Base-by-base conservation (phyloP, 371 early-diverging fungal genomes). In the Lichtheimia ramosa region DNA sequence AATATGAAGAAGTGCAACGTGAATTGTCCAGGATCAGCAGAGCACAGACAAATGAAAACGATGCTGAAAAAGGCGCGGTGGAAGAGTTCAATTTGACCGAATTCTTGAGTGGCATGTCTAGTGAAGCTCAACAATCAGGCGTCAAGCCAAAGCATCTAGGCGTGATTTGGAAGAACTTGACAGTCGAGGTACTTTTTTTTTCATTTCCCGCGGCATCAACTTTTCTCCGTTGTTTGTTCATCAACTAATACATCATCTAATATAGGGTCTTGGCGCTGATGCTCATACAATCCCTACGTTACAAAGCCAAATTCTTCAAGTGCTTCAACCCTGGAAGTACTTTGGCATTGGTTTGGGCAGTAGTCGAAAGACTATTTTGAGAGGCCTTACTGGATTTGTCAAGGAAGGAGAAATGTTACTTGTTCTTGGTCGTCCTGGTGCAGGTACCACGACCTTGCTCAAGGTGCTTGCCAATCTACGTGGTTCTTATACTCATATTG, bases 331-430 rank as follows among this genome's bases (percentile, higher is more conserved):
- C 10, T 74, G 74, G 72, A 73, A 69, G 56, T 40, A 41, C 18
- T 64, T 63, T 18, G 56, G 61, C 18, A 21, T 68, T 48, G 62
- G 67, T 5, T 48, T 24, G 4, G 55, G 55, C 8, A 8, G 16
- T n/a, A 57, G 41, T 43, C 20, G 20, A 28, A 61, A 58, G 43
- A 66, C 60, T 0, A 83, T 90, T 52, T 65, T 88, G 7, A 65
- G 80, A 40, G 66, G 78, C 16, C 59, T 83, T 42, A 78, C 80
- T 34, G 90, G 90, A 6, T 85, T 77, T 48, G 80, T 82, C 24
- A 71, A 74, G 15, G 85, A 84, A 8, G 89, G 89, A 5, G 89
- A 90, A 65, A 88, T 90, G 89, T 62, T 90, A 25, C 63, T 90
- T 13, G 84, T 90, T 1, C 77, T 90, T 6, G 90, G 90, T 6